Base-by-base conservation (phyloP, 148 eudicot species). In the Agrostemma githago region DNA sequence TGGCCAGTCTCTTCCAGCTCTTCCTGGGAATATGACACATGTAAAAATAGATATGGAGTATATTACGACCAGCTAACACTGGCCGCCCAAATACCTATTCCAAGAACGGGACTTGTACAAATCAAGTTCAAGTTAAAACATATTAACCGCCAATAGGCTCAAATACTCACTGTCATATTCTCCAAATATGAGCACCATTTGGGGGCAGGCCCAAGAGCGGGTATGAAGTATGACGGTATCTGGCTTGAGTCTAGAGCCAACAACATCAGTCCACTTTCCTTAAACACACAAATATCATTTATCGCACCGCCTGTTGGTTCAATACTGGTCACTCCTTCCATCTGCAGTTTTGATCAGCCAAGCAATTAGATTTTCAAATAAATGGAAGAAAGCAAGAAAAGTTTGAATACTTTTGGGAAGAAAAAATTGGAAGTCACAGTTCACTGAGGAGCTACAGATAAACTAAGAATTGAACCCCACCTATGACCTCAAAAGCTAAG, bases 121-220 rank as follows among this genome's bases (percentile, higher is more conserved):
- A 54, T 38, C 53, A 60, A 15, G 11, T n/a, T 37, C 2, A 67
- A 11, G 5, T 10, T 42, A 26, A 26, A 26, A 7, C 37, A 43
- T 12, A 75, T 6, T 73, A 72, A 38, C 26, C 16, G 42, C 39
- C 44, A 39, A 38, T 21, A 78, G 70, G 54, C 85, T 20, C 43
- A 48, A 48, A 34, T 21, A 78, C 75, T 58, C 84, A 83, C 99
- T 16, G 96, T 92, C 75, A 92, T 66, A 79, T 89, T 92, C 73
- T 95, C 99, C 66, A 95, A 76, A 84, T 85, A 90, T 44, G 99
- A 89, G 75, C 94, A 89, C 99, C 99, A 95, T 78, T 89, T 89
- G 6, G 99, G 99, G 53, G 99, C 99, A 77, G 97, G 96, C 68
- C 99, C 99, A 74, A 92, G 92, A 66, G 94, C 84, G 75, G 99